Evolutionary conservation across 2,329 filamentous ascomycete species (phyloP).

Genomic region (Sporothrix euskadiensis): DNA sequence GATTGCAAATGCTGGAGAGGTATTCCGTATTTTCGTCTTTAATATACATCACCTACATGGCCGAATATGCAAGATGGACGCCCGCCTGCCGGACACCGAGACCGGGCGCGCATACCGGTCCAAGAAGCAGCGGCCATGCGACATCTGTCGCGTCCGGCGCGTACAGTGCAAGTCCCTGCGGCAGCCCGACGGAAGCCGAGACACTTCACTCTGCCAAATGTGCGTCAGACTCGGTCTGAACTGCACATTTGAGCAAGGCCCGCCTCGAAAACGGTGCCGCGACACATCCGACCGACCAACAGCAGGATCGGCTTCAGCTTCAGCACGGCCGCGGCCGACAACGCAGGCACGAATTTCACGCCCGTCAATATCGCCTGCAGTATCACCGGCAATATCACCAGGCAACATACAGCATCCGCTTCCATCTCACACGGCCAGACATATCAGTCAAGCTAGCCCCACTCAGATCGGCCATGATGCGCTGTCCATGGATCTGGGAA

Average conservation of each 20-base stretch:
- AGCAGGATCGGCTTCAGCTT: background rate
- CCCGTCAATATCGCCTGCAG: background rate
- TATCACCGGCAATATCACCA: background rate
- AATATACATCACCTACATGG: background rate
- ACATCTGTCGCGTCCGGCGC: conserved; percentile 4
- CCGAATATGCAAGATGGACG: background rate
- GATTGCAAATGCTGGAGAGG: background rate
- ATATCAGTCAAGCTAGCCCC: background rate
- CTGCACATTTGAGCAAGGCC: conserved; percentile 18
- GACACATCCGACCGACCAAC: background rate
- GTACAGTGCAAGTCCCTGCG: conserved; percentile 22
- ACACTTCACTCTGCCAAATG: conserved; percentile 16
- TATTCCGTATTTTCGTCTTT: background rate
- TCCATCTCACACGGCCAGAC: background rate
- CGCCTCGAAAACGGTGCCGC: background rate
- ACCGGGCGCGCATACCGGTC: conserved; percentile 18
- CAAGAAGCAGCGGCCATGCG: conserved; percentile 22
- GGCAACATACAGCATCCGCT: background rate
- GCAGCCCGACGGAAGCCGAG: background rate
- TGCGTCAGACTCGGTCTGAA: background rate
- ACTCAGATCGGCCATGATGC: background rate
- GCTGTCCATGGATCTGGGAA: background rate
- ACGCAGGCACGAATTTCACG: background rate
- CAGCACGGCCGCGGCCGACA: background rate
- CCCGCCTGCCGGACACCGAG: background rate